These are phyloP conservation scores for Neocatenulostroma microsporum DNA, from an alignment of 2,329 filamentous ascomycete genomes.

Conservation along the genomic window DNA sequence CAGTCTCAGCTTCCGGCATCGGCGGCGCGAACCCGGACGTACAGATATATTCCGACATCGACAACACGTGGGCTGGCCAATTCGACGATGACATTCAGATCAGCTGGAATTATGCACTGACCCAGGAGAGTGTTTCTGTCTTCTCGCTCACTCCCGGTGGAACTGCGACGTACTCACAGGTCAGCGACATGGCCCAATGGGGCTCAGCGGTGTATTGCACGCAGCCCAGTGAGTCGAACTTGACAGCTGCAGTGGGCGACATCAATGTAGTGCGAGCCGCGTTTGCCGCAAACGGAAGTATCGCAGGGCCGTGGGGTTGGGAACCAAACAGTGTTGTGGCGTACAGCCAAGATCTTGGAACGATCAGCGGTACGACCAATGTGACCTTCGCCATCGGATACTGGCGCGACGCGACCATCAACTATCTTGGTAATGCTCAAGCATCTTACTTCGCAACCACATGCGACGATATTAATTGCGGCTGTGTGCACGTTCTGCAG, in stretches of 20 bases:
- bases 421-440: constrained; percentile 34
- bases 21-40: constrained; percentile 22
- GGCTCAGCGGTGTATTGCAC: constrained; percentile 37
- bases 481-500: constrained; percentile 33
- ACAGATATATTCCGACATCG: constrained; percentile 39
- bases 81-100: constrained; percentile 13
- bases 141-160: constrained; percentile 30
- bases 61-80: constrained; percentile 38
- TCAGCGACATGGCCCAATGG: constrained; percentile 37
- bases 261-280: constrained; percentile 22
- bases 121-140: constrained; percentile 21
- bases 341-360: constrained; percentile 35
- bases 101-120: constrained; percentile 13
- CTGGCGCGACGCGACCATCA: constrained; percentile 34
- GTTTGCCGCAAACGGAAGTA: constrained; percentile 28
- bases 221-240: constrained; percentile 17
- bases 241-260: constrained; percentile 29
- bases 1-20: constrained; percentile 27
- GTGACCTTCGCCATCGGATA: constrained; percentile 38
- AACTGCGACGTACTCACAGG: constrained; percentile 29
- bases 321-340: constrained; percentile 27
- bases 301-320: constrained; percentile 24
- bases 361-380: constrained; percentile 21
- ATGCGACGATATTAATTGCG: constrained; percentile 28
- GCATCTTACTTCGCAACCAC: constrained; percentile 35